phyloP scores from a whole-genome alignment of 164 flowering plant genomes.

The Aristolochia contorta region DNA sequence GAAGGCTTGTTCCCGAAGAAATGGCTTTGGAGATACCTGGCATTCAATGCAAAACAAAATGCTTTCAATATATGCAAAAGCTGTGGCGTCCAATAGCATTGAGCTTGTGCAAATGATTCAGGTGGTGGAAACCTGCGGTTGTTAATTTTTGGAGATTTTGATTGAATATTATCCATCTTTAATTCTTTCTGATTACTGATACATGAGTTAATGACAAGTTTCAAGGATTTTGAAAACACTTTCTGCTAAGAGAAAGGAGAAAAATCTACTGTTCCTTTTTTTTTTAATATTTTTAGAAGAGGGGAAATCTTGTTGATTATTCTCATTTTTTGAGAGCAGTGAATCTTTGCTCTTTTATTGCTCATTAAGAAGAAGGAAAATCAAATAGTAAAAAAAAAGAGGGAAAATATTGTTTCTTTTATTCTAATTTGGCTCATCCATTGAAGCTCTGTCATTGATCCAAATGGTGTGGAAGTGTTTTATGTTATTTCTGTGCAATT shows the following conservation, averaged over 20 bases:
- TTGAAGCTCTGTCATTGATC: no score
- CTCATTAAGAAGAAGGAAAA: no score
- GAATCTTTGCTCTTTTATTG: no score
- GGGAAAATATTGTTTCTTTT: no score
- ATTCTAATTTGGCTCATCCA: no score
- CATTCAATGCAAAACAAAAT: constrained; percentile 34
- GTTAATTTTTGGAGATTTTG: not conserved
- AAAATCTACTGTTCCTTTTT: not conserved
- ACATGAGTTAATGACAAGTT: not conserved
- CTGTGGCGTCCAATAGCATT: constrained; percentile 61
- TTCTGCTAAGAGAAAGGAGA: not conserved
- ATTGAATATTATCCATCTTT: not conserved
- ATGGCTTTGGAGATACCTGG: constrained; percentile 54
- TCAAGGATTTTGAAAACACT: no score
- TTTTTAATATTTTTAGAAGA: not conserved
- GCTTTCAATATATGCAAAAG: constrained; percentile 54
- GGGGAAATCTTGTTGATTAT: no score
- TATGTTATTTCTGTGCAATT: no score
- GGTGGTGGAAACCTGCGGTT: constrained; percentile 14
- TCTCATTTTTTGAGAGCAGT: no score
- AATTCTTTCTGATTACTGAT: not conserved
- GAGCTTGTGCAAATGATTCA: constrained; percentile 69
- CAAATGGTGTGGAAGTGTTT: no score
- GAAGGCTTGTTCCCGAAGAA: constrained; percentile 35
- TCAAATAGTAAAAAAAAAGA: no score